phyloP scores from a whole-genome alignment of 352 stramenopile genomes.

The Thraustotheca clavata region DNA sequence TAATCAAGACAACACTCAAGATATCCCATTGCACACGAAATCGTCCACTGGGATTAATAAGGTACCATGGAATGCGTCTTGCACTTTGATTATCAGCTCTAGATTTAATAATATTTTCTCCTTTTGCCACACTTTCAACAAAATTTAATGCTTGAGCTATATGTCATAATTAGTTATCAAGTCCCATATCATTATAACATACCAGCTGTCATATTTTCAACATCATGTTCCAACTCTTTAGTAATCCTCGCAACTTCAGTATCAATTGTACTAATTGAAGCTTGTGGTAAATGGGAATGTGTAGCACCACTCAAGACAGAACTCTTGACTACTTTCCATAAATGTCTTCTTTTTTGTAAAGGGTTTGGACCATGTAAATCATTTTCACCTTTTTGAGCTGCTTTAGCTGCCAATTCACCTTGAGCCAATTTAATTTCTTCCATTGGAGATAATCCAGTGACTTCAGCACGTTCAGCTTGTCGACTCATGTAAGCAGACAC shows the following conservation, averaged over 20 bases:
- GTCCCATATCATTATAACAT: not conserved
- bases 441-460: constrained; percentile 72
- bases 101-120: constrained; percentile 84
- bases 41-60: constrained; percentile 67
- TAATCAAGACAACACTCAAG: constrained; percentile 58
- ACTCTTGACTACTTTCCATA: not conserved
- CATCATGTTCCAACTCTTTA: constrained; percentile 29
- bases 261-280: constrained; percentile 28
- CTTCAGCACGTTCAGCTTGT: constrained; percentile 54
- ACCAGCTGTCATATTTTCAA: constrained; percentile 78
- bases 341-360: not conserved
- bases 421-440: constrained; percentile 78
- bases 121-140: constrained; percentile 60
- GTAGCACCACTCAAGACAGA: not conserved
- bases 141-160: constrained; percentile 66
- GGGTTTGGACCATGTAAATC: not conserved
- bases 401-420: constrained; percentile 68
- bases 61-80: constrained; percentile 60
- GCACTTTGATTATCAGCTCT: constrained; percentile 78
- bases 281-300: not conserved
- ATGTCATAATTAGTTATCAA: not conserved
- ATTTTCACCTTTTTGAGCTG: constrained; percentile 25
- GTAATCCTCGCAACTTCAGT: constrained; percentile 29
- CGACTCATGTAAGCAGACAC: constrained; percentile 65
- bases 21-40: constrained; percentile 73